A percentile compares a stretch with the other conserved stretches of the same genome.
phyloP scores from a whole-genome alignment of 495 filamentous ascomycete species.

The Aspergillus sparsus region DNA sequence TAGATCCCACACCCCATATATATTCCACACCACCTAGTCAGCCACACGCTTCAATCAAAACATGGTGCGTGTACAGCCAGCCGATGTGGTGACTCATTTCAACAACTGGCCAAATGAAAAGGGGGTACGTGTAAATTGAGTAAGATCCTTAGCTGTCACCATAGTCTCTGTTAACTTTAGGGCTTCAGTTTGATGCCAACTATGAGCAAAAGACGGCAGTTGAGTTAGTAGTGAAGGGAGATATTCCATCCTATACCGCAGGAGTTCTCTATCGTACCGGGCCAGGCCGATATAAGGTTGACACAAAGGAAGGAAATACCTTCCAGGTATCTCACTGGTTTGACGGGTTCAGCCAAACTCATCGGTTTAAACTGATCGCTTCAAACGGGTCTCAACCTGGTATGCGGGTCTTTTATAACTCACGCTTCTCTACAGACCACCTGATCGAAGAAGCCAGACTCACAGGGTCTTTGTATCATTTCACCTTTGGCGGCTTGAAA shows the following conservation, averaged over 20 bases:
- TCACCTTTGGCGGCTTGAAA: constrained; percentile 62
- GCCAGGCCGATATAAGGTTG: constrained; percentile 59
- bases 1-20: not conserved
- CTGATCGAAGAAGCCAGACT: constrained; percentile 55
- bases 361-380: constrained; percentile 66
- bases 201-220: constrained; percentile 50
- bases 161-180: not conserved
- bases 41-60: not conserved
- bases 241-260: constrained; percentile 54
- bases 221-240: constrained; percentile 50
- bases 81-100: constrained; percentile 17
- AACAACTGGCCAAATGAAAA: constrained; percentile 40
- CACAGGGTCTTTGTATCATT: constrained; percentile 44
- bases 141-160: not conserved
- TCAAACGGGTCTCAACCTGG: constrained; percentile 26
- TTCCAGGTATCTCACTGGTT: constrained; percentile 72
- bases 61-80: constrained; percentile 7
- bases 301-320: constrained; percentile 55
- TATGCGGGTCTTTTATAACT: constrained; percentile 66
- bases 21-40: not conserved
- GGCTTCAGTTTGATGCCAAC: constrained; percentile 50
- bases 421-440: constrained; percentile 61
- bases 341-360: constrained; percentile 73
- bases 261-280: constrained; percentile 75
- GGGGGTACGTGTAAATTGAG: constrained; percentile 27